Conservation (phyloP, 148 eudicot genomes). For the Camellia sinensis region DNA sequence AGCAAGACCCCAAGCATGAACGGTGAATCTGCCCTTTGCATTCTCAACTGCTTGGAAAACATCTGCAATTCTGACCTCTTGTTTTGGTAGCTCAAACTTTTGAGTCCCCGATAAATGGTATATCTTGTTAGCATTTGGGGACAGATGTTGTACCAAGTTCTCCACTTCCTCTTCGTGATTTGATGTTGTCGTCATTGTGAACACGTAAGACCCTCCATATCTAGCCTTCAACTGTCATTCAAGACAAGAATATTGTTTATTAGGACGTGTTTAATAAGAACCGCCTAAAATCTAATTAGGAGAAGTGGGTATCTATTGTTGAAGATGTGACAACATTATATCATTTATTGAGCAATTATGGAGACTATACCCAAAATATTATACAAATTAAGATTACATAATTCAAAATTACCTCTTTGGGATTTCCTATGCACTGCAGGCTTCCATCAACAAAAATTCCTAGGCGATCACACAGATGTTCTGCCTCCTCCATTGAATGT, state of each 20-base stretch:
- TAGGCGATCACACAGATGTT: conserved; percentile 79
- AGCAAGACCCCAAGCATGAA: too few relatives aligned
- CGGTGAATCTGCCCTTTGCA: too few relatives aligned
- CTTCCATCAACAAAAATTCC: conserved; percentile 90
- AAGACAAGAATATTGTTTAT: background rate
- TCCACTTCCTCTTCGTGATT: conserved; percentile 46
- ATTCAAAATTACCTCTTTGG: conserved; percentile 57
- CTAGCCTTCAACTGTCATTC: conserved; percentile 61
- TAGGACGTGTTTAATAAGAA: background rate
- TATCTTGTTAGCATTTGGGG: conserved; percentile 33
- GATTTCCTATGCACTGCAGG: conserved; percentile 85
- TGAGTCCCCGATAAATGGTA: conserved; percentile 21
- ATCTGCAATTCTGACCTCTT: too few relatives aligned
- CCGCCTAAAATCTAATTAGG: too few relatives aligned
- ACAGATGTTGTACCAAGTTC: conserved; percentile 36
- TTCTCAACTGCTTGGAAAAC: too few relatives aligned
- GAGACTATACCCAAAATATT: too few relatives aligned
- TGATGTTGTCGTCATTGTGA: conserved; percentile 58
- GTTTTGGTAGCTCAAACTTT: too few relatives aligned
- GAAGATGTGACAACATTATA: too few relatives aligned
- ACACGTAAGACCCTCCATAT: conserved; percentile 68
- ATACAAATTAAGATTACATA: too few relatives aligned
- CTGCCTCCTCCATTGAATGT: conserved; percentile 97
- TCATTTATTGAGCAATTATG: too few relatives aligned
- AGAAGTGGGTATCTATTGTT: too few relatives aligned